These are phyloP conservation scores for Ophiocytium majus DNA, from an alignment of 352 stramenopile species.

Conservation along the genomic window DNA sequence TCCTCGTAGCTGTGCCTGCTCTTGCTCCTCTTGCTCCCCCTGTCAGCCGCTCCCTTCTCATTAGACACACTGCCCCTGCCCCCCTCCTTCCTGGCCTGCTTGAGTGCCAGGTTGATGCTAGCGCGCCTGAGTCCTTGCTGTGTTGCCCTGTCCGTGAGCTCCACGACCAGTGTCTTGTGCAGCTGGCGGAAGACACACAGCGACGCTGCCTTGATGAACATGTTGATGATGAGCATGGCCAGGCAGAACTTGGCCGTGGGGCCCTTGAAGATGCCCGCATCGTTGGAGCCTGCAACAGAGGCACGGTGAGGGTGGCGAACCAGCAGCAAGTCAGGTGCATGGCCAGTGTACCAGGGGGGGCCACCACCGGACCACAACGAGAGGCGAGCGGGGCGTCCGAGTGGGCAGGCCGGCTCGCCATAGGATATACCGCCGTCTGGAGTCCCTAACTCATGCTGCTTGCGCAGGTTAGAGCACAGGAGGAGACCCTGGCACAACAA, in stretches of 20 bases:
- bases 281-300: slow-evolving; percentile 29
- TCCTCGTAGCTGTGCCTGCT: not conserved
- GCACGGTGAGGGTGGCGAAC: no score
- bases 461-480: no score
- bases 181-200: slow-evolving; percentile 30
- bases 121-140: not conserved
- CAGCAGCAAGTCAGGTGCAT: no score
- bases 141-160: not conserved
- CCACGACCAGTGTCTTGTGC: slow-evolving; percentile 26
- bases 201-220: slow-evolving; percentile 34
- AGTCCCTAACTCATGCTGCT: no score
- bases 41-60: not conserved
- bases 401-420: no score
- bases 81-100: slow-evolving; percentile 7
- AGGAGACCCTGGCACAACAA: no score
- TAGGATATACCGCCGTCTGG: no score
- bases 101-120: slow-evolving; percentile 14
- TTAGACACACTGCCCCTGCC: not conserved
- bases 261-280: slow-evolving; percentile 33
- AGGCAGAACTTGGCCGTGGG: slow-evolving; percentile 42
- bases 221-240: slow-evolving; percentile 50
- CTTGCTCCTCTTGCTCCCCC: not conserved
- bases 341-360: no score
- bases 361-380: no score
- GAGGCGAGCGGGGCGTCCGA: no score